These are phyloP conservation scores for Verticillium longisporum DNA, from an alignment of 2,329 filamentous ascomycete genomes.

Conservation along the genomic window DNA sequence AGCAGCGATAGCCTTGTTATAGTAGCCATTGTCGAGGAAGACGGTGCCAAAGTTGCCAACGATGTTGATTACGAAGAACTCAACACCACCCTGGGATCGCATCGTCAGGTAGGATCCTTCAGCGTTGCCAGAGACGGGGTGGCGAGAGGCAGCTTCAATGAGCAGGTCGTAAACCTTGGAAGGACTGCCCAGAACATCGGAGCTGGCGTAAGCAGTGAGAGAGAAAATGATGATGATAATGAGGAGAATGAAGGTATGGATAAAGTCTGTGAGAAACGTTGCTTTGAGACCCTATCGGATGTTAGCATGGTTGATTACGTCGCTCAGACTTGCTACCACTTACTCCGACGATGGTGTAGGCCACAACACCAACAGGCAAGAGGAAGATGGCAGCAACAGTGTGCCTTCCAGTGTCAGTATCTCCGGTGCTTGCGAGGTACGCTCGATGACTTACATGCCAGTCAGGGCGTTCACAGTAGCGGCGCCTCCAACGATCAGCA, in stretches of 20 bases:
- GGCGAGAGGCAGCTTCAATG: slow-evolving; percentile 52
- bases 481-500: slow-evolving; percentile 74
- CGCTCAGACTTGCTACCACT: not conserved
- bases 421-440: no score
- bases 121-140: slow-evolving; percentile 69
- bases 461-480: slow-evolving; percentile 52
- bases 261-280: slow-evolving; percentile 70
- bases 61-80: slow-evolving; percentile 77
- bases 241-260: slow-evolving; percentile 70
- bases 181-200: slow-evolving; percentile 61
- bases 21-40: slow-evolving; percentile 74
- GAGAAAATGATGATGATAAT: slow-evolving; percentile 74
- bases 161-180: slow-evolving; percentile 66
- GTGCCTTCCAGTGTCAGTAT: slow-evolving; percentile 2
- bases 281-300: slow-evolving; percentile 59
- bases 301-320: not conserved
- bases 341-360: slow-evolving; percentile 51
- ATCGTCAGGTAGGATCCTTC: slow-evolving; percentile 75
- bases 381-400: slow-evolving; percentile 73
- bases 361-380: slow-evolving; percentile 68
- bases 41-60: slow-evolving; percentile 71
- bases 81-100: slow-evolving; percentile 58
- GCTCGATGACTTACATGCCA: slow-evolving; percentile 16
- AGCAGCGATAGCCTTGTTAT: slow-evolving; percentile 80
- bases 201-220: slow-evolving; percentile 67